These are phyloP conservation scores for Sambucus nigra DNA, from an alignment of 129 eudicot species.

Conservation along the genomic window DNA sequence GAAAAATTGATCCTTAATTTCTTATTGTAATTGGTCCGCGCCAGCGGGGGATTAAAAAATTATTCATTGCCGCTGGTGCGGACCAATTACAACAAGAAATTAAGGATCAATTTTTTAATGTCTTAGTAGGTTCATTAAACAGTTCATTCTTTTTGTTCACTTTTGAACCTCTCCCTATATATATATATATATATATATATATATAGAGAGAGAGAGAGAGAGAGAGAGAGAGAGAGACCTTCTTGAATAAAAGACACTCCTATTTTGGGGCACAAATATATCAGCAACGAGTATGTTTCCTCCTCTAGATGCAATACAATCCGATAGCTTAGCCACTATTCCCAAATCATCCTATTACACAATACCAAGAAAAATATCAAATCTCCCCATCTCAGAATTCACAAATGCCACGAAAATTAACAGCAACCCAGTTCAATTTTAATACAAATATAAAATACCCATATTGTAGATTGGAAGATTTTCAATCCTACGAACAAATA, in stretches of 20 bases:
- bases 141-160: background rate
- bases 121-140: no score
- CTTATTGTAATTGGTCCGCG: no score
- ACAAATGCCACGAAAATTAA: background rate
- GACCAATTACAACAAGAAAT: no score
- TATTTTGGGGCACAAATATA: slow-evolving; percentile 81
- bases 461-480: background rate
- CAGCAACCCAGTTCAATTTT: background rate
- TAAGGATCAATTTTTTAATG: no score
- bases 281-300: slow-evolving; percentile 88
- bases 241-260: slow-evolving; percentile 82
- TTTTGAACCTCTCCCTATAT: no score
- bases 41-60: no score
- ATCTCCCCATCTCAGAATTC: background rate
- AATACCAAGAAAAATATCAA: background rate
- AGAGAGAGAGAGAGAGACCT: slow-evolving; percentile 34
- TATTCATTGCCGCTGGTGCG: no score
- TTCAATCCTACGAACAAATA: background rate
- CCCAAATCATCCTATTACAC: slow-evolving; percentile 69
- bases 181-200: no score
- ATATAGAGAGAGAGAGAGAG: no score
- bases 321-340: slow-evolving; percentile 86
- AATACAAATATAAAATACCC: background rate
- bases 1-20: no score
- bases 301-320: slow-evolving; percentile 86